These are phyloP conservation scores for Jacaranda copaia DNA, from an alignment of 257 asterid species.

Conservation along the genomic window DNA sequence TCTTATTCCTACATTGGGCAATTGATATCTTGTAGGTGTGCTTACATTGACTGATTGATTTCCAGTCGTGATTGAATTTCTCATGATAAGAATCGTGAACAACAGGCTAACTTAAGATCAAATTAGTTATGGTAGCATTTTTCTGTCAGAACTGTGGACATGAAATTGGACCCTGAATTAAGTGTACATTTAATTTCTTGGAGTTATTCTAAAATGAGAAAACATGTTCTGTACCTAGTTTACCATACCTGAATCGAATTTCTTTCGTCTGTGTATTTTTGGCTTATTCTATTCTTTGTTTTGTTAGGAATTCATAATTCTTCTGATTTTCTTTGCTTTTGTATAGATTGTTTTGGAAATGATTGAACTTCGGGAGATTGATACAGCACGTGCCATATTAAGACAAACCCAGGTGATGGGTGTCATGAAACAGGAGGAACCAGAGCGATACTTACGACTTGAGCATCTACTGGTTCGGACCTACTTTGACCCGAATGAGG, in stretches of 20 bases:
- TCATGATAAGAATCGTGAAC: background rate
- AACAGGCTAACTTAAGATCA: background rate
- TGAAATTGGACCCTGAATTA: conserved; percentile 18
- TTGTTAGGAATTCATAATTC: conserved; percentile 22
- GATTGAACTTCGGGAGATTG: conserved; percentile 99
- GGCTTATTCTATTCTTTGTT: conserved; percentile 4
- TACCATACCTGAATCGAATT: background rate
- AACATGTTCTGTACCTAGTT: background rate
- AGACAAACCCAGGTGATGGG: conserved; percentile 99
- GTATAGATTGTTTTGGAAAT: conserved; percentile 89
- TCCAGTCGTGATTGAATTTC: background rate
- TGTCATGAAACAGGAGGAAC: conserved; percentile 97
- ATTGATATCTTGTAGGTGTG: conserved; percentile 9
- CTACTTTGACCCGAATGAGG: conserved; percentile 97
- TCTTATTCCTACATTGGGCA: background rate
- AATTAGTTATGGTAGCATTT: background rate
- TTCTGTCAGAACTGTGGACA: background rate
- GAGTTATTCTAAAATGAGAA: background rate
- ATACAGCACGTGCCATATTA: conserved; percentile 93
- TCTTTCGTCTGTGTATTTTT: conserved; percentile 16
- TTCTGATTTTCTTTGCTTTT: conserved; percentile 23
- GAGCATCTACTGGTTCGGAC: conserved; percentile 96
- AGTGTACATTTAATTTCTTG: conserved; percentile 1
- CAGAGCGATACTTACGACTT: conserved; percentile 91
- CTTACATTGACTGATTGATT: background rate